A percentile compares a stretch with the other conserved stretches of the same genome.
phyloP scores from a whole-genome alignment of 768 basidiomycete species.

The Suillus alpinus region DNA sequence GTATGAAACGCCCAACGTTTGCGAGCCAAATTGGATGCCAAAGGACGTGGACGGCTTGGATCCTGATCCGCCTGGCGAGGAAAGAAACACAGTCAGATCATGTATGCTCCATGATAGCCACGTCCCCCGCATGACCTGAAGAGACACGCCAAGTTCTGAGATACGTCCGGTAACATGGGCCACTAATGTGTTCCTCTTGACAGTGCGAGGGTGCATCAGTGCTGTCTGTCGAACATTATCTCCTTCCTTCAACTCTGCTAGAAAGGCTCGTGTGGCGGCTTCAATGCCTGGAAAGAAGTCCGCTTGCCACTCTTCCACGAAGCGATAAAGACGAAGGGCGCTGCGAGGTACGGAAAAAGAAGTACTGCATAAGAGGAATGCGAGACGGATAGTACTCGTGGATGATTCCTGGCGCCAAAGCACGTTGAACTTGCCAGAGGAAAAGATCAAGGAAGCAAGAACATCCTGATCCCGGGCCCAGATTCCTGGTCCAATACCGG shows the following conservation, averaged over 20 bases:
- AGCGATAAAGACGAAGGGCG: constrained; percentile 73
- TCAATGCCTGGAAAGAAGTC: constrained; percentile 78
- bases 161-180: constrained; percentile 55
- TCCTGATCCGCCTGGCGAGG: constrained; percentile 33
- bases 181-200: constrained; percentile 13
- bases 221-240: constrained; percentile 36
- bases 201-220: constrained; percentile 22
- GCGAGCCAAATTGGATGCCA: constrained; percentile 64
- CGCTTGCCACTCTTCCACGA: constrained; percentile 78
- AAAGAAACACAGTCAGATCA: constrained; percentile 46
- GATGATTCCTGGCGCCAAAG: constrained; percentile 46
- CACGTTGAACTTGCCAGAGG: constrained; percentile 43
- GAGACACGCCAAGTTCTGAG: constrained; percentile 50
- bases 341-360: constrained; percentile 73
- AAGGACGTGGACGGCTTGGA: constrained; percentile 43
- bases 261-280: constrained; percentile 57
- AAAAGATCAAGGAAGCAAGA: constrained; percentile 58
- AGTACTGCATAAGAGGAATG: constrained; percentile 44
- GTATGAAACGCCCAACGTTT: constrained; percentile 57
- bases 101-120: constrained; percentile 78
- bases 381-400: constrained; percentile 39
- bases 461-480: constrained; percentile 48
- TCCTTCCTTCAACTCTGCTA: constrained; percentile 55
- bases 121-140: constrained; percentile 86
- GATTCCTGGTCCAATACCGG: constrained; percentile 33